These are phyloP conservation scores for Pseudogymnoascus pannorum DNA, from an alignment of 2,329 filamentous ascomycete species.

Conservation along the genomic window DNA sequence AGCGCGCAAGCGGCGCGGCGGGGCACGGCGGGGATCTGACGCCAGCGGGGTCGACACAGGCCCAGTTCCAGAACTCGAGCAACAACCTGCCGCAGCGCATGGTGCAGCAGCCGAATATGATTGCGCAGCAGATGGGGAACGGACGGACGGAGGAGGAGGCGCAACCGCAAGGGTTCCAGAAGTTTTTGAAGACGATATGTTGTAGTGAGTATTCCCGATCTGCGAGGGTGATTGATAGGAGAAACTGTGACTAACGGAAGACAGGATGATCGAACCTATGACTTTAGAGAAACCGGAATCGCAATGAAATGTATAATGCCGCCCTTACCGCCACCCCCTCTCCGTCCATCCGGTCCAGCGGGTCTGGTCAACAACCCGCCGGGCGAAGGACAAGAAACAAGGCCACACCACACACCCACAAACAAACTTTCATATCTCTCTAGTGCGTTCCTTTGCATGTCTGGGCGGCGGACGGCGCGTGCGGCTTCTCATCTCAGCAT, in stretches of 20 bases:
- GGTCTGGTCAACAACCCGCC: not conserved
- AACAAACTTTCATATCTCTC: not conserved
- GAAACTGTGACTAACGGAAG: not conserved
- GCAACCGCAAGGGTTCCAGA: conserved; percentile 78
- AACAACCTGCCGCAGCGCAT: conserved; percentile 69
- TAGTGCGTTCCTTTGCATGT: not conserved
- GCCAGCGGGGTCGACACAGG: conserved; percentile 83
- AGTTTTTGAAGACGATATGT: conserved; percentile 87
- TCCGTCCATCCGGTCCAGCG: not conserved
- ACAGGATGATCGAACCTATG: not conserved
- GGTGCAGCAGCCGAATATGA: conserved; percentile 53
- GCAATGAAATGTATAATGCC: not conserved
- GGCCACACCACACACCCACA: not conserved
- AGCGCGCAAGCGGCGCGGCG: conserved; percentile 66
- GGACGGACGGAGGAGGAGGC: conserved; percentile 53
- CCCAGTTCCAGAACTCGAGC: conserved; percentile 93
- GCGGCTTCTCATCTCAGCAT: not conserved
- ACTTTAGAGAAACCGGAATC: not conserved
- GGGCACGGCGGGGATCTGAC: conserved; percentile 70
- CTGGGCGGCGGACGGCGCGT: not conserved
- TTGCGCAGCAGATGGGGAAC: conserved; percentile 47
- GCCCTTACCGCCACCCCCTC: not conserved
- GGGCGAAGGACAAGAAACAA: not conserved
- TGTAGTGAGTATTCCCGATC: conserved; percentile 79
- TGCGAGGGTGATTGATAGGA: no score